phyloP scores from a whole-genome alignment of 2,329 filamentous ascomycete genomes.

The Fonsecaea nubica region DNA sequence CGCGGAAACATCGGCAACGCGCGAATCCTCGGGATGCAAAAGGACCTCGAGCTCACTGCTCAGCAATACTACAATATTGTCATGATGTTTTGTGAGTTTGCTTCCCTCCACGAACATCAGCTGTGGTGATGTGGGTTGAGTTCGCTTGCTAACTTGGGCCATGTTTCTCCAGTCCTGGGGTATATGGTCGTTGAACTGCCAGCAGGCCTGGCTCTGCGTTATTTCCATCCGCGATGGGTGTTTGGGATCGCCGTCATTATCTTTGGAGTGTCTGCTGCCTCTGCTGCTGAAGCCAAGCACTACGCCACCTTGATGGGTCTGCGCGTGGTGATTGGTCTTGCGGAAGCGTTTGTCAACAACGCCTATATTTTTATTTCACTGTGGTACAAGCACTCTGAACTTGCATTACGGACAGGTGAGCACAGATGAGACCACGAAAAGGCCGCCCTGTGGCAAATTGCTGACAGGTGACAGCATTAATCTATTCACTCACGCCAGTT shows the following conservation, averaged over 20 bases:
- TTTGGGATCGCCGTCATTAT: conserved; percentile 3
- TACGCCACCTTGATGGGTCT: conserved; percentile 24
- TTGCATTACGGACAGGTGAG: conserved; percentile 17
- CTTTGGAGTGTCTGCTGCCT: conserved; percentile 18
- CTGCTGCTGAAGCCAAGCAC: neutral
- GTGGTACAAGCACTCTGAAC: conserved; percentile 22
- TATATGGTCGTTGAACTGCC: conserved; percentile 28
- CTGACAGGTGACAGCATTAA: conserved; percentile 59
- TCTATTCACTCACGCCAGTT: conserved; percentile 53
- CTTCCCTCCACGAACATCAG: too few relatives aligned
- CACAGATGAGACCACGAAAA: neutral
- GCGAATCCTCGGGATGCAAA: conserved; percentile 23
- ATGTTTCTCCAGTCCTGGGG: conserved; percentile 14
- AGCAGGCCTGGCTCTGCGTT: conserved; percentile 7
- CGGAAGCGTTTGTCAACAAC: conserved; percentile 18
- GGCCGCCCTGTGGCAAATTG: neutral
- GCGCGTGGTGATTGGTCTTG: conserved; percentile 21
- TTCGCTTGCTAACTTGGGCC: neutral
- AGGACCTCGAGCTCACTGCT: conserved; percentile 22
- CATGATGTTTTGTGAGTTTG: conserved; percentile 30
- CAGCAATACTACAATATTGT: conserved; percentile 26
- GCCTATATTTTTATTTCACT: conserved; percentile 16
- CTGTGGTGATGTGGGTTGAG: neutral
- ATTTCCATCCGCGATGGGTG: conserved; percentile 7
- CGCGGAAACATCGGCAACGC: conserved; percentile 30